These are phyloP conservation scores for Spathaspora sp. DNA, from an alignment of 1,139 yeast genomes.

Conservation along the genomic window DNA sequence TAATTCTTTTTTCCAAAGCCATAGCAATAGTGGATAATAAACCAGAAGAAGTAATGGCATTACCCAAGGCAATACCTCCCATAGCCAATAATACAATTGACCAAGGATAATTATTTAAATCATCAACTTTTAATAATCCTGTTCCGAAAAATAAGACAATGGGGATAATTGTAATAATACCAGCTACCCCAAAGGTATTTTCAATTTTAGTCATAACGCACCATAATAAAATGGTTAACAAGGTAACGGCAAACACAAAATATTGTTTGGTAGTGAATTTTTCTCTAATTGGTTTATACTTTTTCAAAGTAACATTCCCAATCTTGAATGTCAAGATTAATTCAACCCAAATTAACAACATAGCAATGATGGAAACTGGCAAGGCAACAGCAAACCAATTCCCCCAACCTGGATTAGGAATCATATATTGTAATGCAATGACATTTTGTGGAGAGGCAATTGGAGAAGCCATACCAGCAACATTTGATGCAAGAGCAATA, in stretches of 20 bases:
- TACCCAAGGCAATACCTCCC: conserved; percentile 96
- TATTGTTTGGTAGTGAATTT: conserved; percentile 70
- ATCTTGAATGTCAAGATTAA: conserved; percentile 69
- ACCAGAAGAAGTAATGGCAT: conserved; percentile 88
- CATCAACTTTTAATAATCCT: conserved; percentile 78
- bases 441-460: conserved; percentile 95
- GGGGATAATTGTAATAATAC: conserved; percentile 83
- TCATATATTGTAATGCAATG: conserved; percentile 83
- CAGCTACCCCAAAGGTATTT: conserved; percentile 80
- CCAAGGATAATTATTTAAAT: conserved; percentile 93
- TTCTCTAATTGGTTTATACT: conserved; percentile 68
- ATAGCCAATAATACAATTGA: conserved; percentile 88
- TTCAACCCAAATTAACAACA: conserved; percentile 69
- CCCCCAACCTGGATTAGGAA: conserved; percentile 90
- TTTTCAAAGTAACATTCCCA: conserved; percentile 41
- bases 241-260: conserved; percentile 64
- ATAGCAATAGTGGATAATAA: conserved; percentile 74
- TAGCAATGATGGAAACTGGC: conserved; percentile 68
- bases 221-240: conserved; percentile 79
- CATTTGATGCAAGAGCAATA: conserved; percentile 85
- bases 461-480: conserved; percentile 97
- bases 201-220: conserved; percentile 70
- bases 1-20: conserved; percentile 60
- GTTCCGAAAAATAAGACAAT: conserved; percentile 84
- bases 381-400: conserved; percentile 88